Conservation (phyloP, 2,329 filamentous ascomycete species). For the Acephala macrosclerotiorum region DNA sequence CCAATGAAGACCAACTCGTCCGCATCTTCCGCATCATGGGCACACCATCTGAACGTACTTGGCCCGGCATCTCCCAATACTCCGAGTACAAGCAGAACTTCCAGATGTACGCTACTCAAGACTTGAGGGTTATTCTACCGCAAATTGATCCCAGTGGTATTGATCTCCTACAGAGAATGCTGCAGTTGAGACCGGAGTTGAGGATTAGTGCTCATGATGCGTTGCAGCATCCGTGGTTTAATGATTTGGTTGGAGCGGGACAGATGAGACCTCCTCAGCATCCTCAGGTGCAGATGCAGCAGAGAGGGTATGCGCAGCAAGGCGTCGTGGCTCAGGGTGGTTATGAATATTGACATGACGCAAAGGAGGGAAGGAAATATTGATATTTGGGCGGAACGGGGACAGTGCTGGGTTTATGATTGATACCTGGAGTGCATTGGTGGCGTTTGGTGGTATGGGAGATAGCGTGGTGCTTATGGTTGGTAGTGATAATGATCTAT, state of each 20-base stretch:
- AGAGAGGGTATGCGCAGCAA: constrained; percentile 39
- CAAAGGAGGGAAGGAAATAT: not conserved
- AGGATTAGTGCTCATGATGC: constrained; percentile 88
- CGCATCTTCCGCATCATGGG: constrained; percentile 99
- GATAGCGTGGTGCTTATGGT: not conserved
- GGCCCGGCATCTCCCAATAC: constrained; percentile 93
- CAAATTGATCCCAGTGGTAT: constrained; percentile 89
- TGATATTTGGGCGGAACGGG: not conserved
- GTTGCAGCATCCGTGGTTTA: constrained; percentile 92
- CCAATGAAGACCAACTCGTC: constrained; percentile 96
- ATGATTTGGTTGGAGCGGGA: constrained; percentile 58
- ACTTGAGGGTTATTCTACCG: constrained; percentile 84
- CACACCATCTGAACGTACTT: constrained; percentile 92
- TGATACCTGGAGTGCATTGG: constrained; percentile 27
- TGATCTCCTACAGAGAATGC: constrained; percentile 87
- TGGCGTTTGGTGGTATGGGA: constrained; percentile 22
- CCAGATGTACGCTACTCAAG: constrained; percentile 92
- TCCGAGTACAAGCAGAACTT: constrained; percentile 98
- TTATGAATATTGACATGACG: constrained; percentile 33
- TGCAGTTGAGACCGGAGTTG: constrained; percentile 91
- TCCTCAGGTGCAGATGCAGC: constrained; percentile 34
- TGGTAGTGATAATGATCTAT: constrained; percentile 15
- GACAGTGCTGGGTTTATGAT: constrained; percentile 4
- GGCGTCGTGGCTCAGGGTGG: constrained; percentile 36
- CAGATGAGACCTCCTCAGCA: constrained; percentile 39